Base-by-base conservation (phyloP, 352 stramenopile species). In the Phytophthora sansomeana region DNA sequence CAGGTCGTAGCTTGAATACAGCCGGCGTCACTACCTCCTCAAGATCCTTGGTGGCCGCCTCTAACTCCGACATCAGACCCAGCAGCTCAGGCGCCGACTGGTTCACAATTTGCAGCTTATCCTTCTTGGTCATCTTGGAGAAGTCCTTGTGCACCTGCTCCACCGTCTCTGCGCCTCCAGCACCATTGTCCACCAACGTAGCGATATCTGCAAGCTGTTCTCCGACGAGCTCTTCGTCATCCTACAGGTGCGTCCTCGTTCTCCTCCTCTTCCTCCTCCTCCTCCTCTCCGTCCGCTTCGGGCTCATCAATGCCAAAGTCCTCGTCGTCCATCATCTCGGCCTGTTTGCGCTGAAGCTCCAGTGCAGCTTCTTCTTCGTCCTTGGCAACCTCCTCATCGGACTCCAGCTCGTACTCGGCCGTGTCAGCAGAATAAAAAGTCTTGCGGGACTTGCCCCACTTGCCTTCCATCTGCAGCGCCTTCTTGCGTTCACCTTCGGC, bases 361-460 rank as follows among this genome's bases (percentile, higher is more conserved):
- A 96, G 58, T 39, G 88, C 88, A 13, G 86, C 88, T 50, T 90
- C 83, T 49, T 96, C 88, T 75, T 96, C 88, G 39, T 96, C 88
- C 44, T 91, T 87, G 3, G 85, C 86, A 14, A 77, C 74, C 43
- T 94, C 88, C 47, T 94, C 85, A 62, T 94, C 87, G 24, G 78
- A 91, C 33, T 93, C 85, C 7, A 93, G 47, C 50, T 96, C 87
- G 44, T 87, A 94, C 64, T 94, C 85, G 24, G 81, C 86, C 33
- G 85, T 94, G 50, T 96, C 88, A 2, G 88, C 87, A 17, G 86
- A 95, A 74, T 96, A 96, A 42, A 91, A 96, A 19, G 77, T 92
- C 62, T 92, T 92, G 62, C 90, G 90, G n/a, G 80, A 89, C 63
- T 90, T 92, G 66, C 88, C 88, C 88, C 88, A 96, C 67, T 96